A percentile compares a stretch with the other conserved stretches of the same genome.
Evolutionary conservation across 805 yeast genomes (phyloP).

Genomic region (Kuraishia ogatae): DNA sequence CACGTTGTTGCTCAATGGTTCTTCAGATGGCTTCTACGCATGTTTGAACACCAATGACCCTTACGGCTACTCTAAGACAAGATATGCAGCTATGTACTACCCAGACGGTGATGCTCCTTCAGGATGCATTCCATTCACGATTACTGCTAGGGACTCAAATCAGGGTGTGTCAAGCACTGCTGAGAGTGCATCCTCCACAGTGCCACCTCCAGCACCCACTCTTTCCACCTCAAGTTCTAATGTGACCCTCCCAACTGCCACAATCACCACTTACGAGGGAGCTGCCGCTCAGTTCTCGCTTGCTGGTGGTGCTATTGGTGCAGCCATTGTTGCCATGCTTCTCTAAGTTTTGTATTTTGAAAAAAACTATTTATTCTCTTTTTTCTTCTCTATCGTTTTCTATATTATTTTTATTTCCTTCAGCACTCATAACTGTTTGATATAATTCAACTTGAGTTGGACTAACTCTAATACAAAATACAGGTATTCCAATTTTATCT

Average conservation of each 20-base stretch:
- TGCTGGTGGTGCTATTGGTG: constrained; percentile 1
- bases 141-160: constrained; percentile 14
- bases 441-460: neutral
- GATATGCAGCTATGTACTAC: constrained; percentile 20
- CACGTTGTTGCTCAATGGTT: constrained; percentile 20
- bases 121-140: constrained; percentile 7
- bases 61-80: constrained; percentile 24
- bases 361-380: neutral
- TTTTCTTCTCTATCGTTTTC: neutral
- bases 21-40: constrained; percentile 28
- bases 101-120: neutral
- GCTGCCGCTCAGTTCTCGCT: neutral
- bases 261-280: neutral
- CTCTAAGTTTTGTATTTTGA: neutral
- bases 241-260: constrained; percentile 4
- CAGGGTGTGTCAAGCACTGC: constrained; percentile 17
- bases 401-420: too few species aligned
- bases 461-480: neutral
- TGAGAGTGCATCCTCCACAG: neutral
- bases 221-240: constrained; percentile 7
- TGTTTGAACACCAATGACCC: constrained; percentile 36
- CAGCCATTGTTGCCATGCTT: neutral
- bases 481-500: too few species aligned
- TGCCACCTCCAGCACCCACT: neutral
- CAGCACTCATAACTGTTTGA: too few species aligned